Conservation (phyloP, 2,329 filamentous ascomycete genomes). For the Emmonsia crescens region DNA sequence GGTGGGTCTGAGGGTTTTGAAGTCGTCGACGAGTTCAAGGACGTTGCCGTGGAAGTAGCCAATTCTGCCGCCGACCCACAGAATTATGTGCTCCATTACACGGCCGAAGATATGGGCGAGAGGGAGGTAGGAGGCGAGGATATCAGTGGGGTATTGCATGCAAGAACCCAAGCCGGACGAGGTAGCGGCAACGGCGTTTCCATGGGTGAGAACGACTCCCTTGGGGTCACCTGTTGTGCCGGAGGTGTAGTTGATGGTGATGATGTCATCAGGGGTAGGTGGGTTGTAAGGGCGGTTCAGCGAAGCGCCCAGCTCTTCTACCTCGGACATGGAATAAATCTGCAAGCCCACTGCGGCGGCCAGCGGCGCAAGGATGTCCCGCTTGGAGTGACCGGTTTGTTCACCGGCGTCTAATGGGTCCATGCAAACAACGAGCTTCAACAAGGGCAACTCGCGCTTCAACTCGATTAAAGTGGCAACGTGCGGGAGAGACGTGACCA, state of each 20-base stretch:
- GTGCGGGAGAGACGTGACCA: conserved; percentile 70
- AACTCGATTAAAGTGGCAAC: conserved; percentile 73
- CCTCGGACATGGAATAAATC: conserved; percentile 67
- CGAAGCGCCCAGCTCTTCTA: conserved; percentile 68
- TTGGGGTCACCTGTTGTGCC: conserved; percentile 55
- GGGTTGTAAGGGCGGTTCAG: conserved; percentile 60
- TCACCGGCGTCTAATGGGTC: conserved; percentile 77
- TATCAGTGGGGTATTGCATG: conserved; percentile 47
- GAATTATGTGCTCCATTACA: conserved; percentile 62
- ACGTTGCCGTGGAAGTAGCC: conserved; percentile 95
- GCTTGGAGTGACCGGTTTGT: conserved; percentile 64
- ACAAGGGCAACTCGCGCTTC: conserved; percentile 59
- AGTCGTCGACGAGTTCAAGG: conserved; percentile 72
- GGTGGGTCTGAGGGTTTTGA: conserved; percentile 77
- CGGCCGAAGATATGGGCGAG: conserved; percentile 91
- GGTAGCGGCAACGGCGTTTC: conserved; percentile 65
- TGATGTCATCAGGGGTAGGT: conserved; percentile 61
- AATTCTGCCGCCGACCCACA: conserved; percentile 62
- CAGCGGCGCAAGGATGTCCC: conserved; percentile 62
- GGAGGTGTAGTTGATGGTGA: conserved; percentile 63
- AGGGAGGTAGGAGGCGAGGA: conserved; percentile 77
- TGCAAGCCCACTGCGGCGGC: conserved; percentile 63
- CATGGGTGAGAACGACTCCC: conserved; percentile 63
- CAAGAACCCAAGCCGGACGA: conserved; percentile 48
- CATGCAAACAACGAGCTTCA: conserved; percentile 82